Percentiles rank a stretch among this genome's conserved stretches.
These are phyloP conservation scores for Tarenaya hassleriana DNA, from an alignment of 345 rosid species.

Conservation along the genomic window DNA sequence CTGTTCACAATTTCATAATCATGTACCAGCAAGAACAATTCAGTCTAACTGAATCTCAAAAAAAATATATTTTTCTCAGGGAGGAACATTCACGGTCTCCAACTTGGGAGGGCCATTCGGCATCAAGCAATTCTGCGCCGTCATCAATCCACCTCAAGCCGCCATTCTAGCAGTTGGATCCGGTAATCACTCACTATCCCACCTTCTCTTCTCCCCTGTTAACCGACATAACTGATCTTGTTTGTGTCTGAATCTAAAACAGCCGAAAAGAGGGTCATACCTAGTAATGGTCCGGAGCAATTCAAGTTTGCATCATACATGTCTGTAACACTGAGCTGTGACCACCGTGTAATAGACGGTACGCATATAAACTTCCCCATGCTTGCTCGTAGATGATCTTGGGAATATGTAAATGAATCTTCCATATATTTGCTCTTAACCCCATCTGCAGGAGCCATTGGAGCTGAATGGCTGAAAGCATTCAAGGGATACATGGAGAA, in stretches of 20 bases:
- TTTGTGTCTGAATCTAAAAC: slow-evolving; percentile 20
- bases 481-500: slow-evolving; percentile 90
- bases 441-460: slow-evolving; percentile 79
- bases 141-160: slow-evolving; percentile 91
- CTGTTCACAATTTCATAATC: neutral
- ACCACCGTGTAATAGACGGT: slow-evolving; percentile 99
- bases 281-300: slow-evolving; percentile 58
- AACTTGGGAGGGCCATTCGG: slow-evolving; percentile 92
- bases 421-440: too few species aligned
- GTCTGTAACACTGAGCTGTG: slow-evolving; percentile 91
- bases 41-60: neutral
- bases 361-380: too few species aligned
- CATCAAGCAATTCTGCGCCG: slow-evolving; percentile 90
- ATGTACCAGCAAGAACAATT: neutral
- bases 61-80: slow-evolving; percentile 53
- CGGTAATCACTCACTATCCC: slow-evolving; percentile 37
- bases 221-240: slow-evolving; percentile 1
- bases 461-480: slow-evolving; percentile 97
- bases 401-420: neutral
- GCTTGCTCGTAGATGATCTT: slow-evolving; percentile 3
- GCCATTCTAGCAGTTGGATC: slow-evolving; percentile 96
- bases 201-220: slow-evolving; percentile 3
- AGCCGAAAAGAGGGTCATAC: slow-evolving; percentile 94
- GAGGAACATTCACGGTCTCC: slow-evolving; percentile 93
- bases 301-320: slow-evolving; percentile 67